phyloP scores from a whole-genome alignment of 371 early-diverging fungal species.

The Phascolomyces articulosus region DNA sequence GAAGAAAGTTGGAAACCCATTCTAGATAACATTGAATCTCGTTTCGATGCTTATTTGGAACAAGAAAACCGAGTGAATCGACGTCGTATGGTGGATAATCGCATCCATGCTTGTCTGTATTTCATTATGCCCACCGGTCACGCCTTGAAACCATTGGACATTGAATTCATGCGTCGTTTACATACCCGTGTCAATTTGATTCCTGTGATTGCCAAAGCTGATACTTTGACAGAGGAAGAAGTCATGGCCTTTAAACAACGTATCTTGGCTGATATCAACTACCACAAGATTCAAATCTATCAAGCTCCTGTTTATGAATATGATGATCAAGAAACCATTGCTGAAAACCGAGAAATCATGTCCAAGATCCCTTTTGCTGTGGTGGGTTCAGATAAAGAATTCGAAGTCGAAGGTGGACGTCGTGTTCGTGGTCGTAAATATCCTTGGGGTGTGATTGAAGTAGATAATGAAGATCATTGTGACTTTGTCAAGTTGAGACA shows the following conservation, averaged over 20 bases:
- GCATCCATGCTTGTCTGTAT: slow-evolving; percentile 98
- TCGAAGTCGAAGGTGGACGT: slow-evolving; percentile 81
- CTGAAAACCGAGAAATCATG: slow-evolving; percentile 93
- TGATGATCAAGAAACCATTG: slow-evolving; percentile 93
- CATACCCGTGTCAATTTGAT: slow-evolving; percentile 96
- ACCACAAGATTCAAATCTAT: slow-evolving; percentile 93
- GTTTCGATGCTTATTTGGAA: slow-evolving; percentile 93
- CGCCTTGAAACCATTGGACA: slow-evolving; percentile 89
- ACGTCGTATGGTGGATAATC: slow-evolving; percentile 83
- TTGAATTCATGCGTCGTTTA: slow-evolving; percentile 94
- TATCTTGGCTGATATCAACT: slow-evolving; percentile 90
- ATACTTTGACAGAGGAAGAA: slow-evolving; percentile 97
- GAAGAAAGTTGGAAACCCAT: slow-evolving; percentile 95
- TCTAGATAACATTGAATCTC: slow-evolving; percentile 92
- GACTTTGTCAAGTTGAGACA: slow-evolving; percentile 96
- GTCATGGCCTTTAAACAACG: slow-evolving; percentile 88
- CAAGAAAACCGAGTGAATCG: slow-evolving; percentile 91
- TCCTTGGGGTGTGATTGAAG: slow-evolving; percentile 96
- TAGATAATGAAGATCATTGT: slow-evolving; percentile 88
- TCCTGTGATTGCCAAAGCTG: slow-evolving; percentile 98
- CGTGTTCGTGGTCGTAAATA: slow-evolving; percentile 92
- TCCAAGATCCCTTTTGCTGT: slow-evolving; percentile 96
- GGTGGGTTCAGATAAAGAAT: slow-evolving; percentile 91
- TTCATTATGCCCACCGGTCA: slow-evolving; percentile 97
- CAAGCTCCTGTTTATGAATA: slow-evolving; percentile 88